Evolutionary conservation across 2,329 filamentous ascomycete genomes (phyloP).

Genomic region (Ophiostoma sp.): DNA sequence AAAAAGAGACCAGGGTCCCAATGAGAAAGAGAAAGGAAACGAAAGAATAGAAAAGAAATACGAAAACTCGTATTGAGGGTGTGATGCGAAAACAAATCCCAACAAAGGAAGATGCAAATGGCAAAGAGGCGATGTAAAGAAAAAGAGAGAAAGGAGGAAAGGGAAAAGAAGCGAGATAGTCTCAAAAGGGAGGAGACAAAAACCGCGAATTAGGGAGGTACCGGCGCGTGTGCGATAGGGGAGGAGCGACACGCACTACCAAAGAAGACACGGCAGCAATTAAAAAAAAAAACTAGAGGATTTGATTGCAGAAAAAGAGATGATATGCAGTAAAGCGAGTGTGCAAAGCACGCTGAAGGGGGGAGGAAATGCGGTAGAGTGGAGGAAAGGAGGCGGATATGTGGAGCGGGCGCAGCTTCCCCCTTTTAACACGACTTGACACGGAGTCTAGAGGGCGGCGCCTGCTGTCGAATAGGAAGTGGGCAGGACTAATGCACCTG

Average conservation of each 20-base stretch:
- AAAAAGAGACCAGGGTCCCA: background rate
- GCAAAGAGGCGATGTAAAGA: background rate
- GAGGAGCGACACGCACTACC: background rate
- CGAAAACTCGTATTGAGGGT: background rate
- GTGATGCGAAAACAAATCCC: background rate
- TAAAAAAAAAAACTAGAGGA: conserved; percentile 15
- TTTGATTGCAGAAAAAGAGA: background rate
- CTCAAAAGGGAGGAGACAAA: background rate
- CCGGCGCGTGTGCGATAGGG: conserved; percentile 18
- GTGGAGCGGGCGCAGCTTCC: background rate
- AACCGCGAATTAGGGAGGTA: conserved; percentile 17
- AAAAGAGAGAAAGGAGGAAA: conserved; percentile 5
- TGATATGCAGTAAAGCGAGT: conserved; percentile 15
- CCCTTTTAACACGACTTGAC: background rate
- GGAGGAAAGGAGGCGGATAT: background rate
- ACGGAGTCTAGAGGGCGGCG: background rate
- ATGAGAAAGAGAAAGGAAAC: background rate
- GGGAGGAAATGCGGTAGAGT: background rate
- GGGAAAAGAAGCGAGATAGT: background rate
- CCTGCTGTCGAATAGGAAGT: conserved; percentile 9
- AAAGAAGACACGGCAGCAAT: conserved; percentile 24
- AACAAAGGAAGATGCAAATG: background rate
- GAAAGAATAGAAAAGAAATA: conserved; percentile 7
- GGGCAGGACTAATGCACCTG: background rate
- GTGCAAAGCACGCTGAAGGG: background rate